Percentiles rank a stretch among this genome's conserved stretches.
These are phyloP conservation scores for Taxillus chinensis DNA, from an alignment of 164 flowering plant genomes.

Conservation along the genomic window DNA sequence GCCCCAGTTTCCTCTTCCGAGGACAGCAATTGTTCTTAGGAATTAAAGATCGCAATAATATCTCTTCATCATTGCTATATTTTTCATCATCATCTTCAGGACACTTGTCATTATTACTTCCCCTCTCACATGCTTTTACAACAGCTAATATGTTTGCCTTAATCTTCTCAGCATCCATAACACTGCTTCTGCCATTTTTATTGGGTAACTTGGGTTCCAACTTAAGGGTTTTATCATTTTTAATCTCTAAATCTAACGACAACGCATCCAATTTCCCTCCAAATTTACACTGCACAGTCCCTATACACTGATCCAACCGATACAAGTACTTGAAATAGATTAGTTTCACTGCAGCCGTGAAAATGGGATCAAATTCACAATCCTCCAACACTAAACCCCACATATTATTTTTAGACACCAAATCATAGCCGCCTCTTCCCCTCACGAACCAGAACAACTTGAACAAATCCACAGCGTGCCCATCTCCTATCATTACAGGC, in stretches of 20 bases:
- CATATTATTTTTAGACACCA: slow-evolving; percentile 27
- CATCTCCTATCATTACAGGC: slow-evolving; percentile 37
- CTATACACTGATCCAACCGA: slow-evolving; percentile 33
- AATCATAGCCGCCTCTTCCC: slow-evolving; percentile 35
- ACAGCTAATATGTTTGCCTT: not conserved
- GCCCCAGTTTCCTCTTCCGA: slow-evolving; percentile 37
- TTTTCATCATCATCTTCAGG: slow-evolving; percentile 11
- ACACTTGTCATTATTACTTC: not conserved
- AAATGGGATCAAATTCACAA: slow-evolving; percentile 21
- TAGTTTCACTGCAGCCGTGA: slow-evolving; percentile 25
- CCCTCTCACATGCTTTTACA: slow-evolving; percentile 1
- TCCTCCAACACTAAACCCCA: slow-evolving; percentile 40
- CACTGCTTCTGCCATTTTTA: slow-evolving; percentile 1
- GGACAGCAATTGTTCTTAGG: slow-evolving; percentile 6
- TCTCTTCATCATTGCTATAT: not conserved
- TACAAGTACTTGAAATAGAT: slow-evolving; percentile 37
- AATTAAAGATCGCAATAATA: not conserved
- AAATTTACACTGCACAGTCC: slow-evolving; percentile 9
- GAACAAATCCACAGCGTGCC: slow-evolving; percentile 38
- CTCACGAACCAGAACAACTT: slow-evolving; percentile 37
- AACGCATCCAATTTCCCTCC: slow-evolving; percentile 17
- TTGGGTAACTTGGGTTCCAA: slow-evolving; percentile 1
- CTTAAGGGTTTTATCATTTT: not conserved
- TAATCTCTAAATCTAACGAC: slow-evolving; percentile 16
- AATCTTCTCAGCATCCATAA: slow-evolving; percentile 2